Percentiles rank a stretch among this genome's conserved stretches.
phyloP scores from a whole-genome alignment of 2,329 filamentous ascomycete species.

The Fusarium miscanthi region DNA sequence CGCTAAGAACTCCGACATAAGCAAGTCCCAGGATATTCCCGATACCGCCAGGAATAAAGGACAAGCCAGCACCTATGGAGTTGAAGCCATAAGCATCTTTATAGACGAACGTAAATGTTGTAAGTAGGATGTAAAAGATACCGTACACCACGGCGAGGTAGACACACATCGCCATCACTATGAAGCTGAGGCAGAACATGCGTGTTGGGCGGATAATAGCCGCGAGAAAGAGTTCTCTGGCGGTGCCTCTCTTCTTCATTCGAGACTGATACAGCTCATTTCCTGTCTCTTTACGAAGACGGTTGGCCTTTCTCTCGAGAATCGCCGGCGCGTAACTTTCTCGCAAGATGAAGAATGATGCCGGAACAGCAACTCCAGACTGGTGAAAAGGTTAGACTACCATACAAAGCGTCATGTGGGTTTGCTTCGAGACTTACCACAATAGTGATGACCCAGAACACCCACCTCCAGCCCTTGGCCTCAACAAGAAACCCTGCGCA shows the following conservation, averaged over 20 bases:
- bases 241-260: constrained; percentile 52
- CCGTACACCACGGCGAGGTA: constrained; percentile 66
- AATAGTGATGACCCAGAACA: constrained; percentile 72
- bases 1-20: neutral
- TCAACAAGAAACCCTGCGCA: constrained; percentile 71
- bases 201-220: constrained; percentile 58
- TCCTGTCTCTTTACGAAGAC: constrained; percentile 52
- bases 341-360: constrained; percentile 47
- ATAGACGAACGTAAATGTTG: constrained; percentile 65
- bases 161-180: constrained; percentile 58
- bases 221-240: constrained; percentile 50
- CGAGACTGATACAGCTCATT: constrained; percentile 54
- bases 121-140: constrained; percentile 64
- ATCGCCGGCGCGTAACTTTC: constrained; percentile 55
- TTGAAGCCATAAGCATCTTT: constrained; percentile 54
- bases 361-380: constrained; percentile 41
- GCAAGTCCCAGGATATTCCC: constrained; percentile 9
- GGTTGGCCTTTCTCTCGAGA: constrained; percentile 50
- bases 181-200: constrained; percentile 63
- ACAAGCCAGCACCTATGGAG: constrained; percentile 36
- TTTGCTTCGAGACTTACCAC: constrained; percentile 39
- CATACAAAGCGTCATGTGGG: neutral
- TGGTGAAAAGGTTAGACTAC: neutral
- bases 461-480: constrained; percentile 69
- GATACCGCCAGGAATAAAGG: constrained; percentile 38